Percentiles rank a stretch among this genome's conserved stretches.
Evolutionary conservation across 176 grass and related monocot species (phyloP).

Genomic region (Lolium perenne): DNA sequence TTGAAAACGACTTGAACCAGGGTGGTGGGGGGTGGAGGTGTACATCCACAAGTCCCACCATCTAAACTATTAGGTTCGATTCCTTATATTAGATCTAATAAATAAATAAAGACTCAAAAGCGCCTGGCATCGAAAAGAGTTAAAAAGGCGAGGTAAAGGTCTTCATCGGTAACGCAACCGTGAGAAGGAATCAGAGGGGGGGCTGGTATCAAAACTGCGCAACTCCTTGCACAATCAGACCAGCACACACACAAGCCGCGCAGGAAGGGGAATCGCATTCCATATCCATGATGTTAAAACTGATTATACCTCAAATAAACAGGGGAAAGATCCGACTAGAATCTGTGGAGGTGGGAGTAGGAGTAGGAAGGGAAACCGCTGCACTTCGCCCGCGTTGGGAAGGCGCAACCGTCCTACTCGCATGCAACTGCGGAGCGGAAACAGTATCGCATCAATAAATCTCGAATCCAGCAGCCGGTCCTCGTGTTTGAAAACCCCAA

Average conservation of each 20-base stretch:
- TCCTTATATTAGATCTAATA: neutral
- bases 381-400: neutral
- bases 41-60: neutral
- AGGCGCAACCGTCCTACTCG: neutral
- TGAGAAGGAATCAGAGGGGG: neutral
- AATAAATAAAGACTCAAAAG: neutral
- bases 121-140: neutral
- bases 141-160: neutral
- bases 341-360: neutral
- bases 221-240: neutral
- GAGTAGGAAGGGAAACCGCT: neutral
- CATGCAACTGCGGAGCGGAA: neutral
- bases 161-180: neutral
- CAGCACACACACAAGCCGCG: neutral
- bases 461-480: neutral
- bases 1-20: slow-evolving; percentile 11
- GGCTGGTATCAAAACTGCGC: too few species aligned
- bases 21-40: neutral
- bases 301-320: neutral
- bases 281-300: neutral
- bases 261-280: neutral
- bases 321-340: neutral
- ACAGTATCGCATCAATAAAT: neutral
- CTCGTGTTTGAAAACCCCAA: neutral
- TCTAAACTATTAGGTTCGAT: neutral